These are phyloP conservation scores for Meira miltonrushii DNA, from an alignment of 1,284 basidiomycete genomes.

Conservation along the genomic window DNA sequence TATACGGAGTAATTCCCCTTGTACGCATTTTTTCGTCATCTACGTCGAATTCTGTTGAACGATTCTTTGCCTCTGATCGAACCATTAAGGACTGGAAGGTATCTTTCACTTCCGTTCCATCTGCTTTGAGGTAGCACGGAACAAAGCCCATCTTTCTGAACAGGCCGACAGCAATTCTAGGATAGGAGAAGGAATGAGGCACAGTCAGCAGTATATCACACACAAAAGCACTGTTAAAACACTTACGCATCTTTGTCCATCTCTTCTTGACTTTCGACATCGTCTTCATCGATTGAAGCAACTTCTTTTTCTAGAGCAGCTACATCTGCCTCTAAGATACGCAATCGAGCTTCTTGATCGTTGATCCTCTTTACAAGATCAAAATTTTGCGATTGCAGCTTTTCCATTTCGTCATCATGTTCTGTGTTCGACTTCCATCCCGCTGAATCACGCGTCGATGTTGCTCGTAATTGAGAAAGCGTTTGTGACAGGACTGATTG, in stretches of 20 bases:
- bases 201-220: no score
- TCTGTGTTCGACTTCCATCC: slow-evolving; percentile 1
- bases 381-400: slow-evolving; percentile 2
- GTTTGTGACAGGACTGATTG: background rate
- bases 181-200: background rate
- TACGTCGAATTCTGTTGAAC: background rate
- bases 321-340: background rate
- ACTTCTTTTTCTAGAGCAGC: background rate
- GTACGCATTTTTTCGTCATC: slow-evolving; percentile 2
- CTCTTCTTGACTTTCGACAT: slow-evolving; percentile 7
- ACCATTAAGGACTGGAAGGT: slow-evolving; percentile 3
- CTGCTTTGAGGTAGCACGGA: slow-evolving; percentile 3
- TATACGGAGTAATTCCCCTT: slow-evolving; percentile 1
- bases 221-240: no score
- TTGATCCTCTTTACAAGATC: slow-evolving; percentile 2
- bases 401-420: slow-evolving; percentile 1
- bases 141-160: slow-evolving; percentile 10
- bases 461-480: background rate
- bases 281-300: background rate
- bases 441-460: slow-evolving; percentile 1
- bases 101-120: background rate
- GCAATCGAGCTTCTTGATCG: background rate
- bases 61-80: slow-evolving; percentile 6
- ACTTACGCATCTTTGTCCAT: slow-evolving; percentile 11
- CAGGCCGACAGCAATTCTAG: slow-evolving; percentile 1